These are phyloP conservation scores for Yamadazyma blattariae DNA, from an alignment of 1,139 yeast species.

Conservation along the genomic window DNA sequence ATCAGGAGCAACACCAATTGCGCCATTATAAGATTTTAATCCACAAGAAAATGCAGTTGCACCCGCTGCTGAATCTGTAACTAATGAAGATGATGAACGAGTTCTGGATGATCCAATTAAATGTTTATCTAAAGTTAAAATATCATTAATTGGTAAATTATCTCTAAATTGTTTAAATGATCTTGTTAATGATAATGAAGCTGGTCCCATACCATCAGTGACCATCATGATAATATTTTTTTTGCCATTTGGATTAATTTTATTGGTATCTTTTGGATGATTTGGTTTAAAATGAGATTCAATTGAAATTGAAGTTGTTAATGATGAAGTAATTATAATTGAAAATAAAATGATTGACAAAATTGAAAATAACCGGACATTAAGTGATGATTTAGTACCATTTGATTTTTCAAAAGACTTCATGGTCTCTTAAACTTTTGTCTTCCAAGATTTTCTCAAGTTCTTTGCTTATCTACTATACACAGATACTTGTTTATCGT, in stretches of 20 bases:
- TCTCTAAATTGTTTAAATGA: slow-evolving; percentile 62
- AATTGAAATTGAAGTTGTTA: not conserved
- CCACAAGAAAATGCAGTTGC: slow-evolving; percentile 89
- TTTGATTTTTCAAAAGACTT: not conserved
- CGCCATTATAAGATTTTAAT: slow-evolving; percentile 76
- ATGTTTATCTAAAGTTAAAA: slow-evolving; percentile 60
- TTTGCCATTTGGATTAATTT: slow-evolving; percentile 6
- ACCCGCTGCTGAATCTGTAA: slow-evolving; percentile 93
- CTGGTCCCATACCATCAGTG: slow-evolving; percentile 91
- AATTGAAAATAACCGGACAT: not conserved
- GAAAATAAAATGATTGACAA: slow-evolving; percentile 1
- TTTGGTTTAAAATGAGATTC: not conserved
- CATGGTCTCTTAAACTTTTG: no score
- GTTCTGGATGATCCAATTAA: slow-evolving; percentile 80
- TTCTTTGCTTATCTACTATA: no score
- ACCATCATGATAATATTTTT: slow-evolving; percentile 77
- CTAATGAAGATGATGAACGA: slow-evolving; percentile 63
- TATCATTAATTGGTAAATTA: slow-evolving; percentile 47
- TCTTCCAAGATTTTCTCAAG: no score
- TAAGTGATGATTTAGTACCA: not conserved
- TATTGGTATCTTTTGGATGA: not conserved
- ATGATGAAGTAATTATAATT: slow-evolving; percentile 1
- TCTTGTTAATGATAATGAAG: slow-evolving; percentile 72
- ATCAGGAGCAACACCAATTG: slow-evolving; percentile 70
- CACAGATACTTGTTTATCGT: no score